Conservation (phyloP, 768 basidiomycete genomes). For the Phlebiopsis gigantea region DNA sequence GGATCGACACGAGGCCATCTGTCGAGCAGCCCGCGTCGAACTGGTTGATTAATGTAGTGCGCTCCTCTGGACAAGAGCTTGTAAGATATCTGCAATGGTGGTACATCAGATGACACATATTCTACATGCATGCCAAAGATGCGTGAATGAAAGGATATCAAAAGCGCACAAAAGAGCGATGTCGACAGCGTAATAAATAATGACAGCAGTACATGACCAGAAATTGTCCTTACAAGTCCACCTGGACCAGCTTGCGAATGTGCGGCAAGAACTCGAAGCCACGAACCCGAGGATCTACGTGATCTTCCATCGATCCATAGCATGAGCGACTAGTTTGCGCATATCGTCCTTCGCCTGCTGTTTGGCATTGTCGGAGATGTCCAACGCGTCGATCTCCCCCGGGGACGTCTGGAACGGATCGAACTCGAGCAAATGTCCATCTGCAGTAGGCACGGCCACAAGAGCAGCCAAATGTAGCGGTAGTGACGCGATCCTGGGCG, state of each 20-base stretch:
- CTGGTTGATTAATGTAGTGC: neutral
- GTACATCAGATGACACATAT: neutral
- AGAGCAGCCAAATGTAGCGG: slow-evolving; percentile 43
- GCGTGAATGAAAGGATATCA: neutral
- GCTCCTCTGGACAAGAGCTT: neutral
- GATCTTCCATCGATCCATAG: slow-evolving; percentile 75
- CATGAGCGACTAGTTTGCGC: slow-evolving; percentile 63
- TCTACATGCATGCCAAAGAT: neutral
- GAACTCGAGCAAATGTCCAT: slow-evolving; percentile 81
- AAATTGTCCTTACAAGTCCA: neutral
- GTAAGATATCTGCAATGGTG: neutral
- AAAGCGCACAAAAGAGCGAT: neutral
- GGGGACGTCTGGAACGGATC: slow-evolving; percentile 77
- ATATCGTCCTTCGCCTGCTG: slow-evolving; percentile 77
- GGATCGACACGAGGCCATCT: slow-evolving; percentile 49
- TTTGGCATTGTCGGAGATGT: slow-evolving; percentile 78
- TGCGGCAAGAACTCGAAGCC: neutral
- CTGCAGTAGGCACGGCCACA: slow-evolving; percentile 73
- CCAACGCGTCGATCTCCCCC: slow-evolving; percentile 65
- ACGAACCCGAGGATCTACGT: slow-evolving; percentile 1
- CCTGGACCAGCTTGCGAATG: neutral
- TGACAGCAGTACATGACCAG: neutral
- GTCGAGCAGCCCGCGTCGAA: slow-evolving; percentile 42
- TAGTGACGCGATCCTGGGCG: slow-evolving; percentile 6
- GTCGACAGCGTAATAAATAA: neutral